A percentile compares a stretch with the other conserved stretches of the same genome.
Conservation (phyloP, 768 basidiomycete species). For the Leccinum incarnatum region DNA sequence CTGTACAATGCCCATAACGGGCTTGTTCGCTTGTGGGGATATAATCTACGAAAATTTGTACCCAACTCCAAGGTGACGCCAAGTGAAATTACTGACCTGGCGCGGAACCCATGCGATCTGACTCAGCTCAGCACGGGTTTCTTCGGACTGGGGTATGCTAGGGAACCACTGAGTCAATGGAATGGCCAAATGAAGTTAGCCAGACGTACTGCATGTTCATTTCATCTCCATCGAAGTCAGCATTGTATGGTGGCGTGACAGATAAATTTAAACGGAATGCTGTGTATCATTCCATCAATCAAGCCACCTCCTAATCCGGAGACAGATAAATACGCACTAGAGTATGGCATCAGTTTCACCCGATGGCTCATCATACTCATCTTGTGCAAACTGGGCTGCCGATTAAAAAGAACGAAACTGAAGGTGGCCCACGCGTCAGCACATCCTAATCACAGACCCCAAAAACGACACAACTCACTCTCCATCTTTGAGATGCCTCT, state of each 20-base stretch:
- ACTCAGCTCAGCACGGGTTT: constrained; percentile 95
- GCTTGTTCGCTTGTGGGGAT: constrained; percentile 99
- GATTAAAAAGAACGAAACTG: constrained; percentile 73
- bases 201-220: constrained; percentile 99
- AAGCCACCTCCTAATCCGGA: neutral
- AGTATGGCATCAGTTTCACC: constrained; percentile 96
- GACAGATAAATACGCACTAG: constrained; percentile 58
- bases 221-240: constrained; percentile 99
- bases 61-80: neutral
- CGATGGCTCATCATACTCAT: constrained; percentile 99
- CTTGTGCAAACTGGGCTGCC: constrained; percentile 97
- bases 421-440: constrained; percentile 3
- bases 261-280: constrained; percentile 98
- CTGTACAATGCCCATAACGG: constrained; percentile 99
- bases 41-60: constrained; percentile 65
- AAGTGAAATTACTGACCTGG: constrained; percentile 52
- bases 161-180: constrained; percentile 8
- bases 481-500: constrained; percentile 96
- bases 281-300: constrained; percentile 33
- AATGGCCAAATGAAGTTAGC: neutral
- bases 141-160: constrained; percentile 96
- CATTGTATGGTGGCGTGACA: constrained; percentile 98
- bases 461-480: constrained; percentile 63
- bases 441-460: neutral
- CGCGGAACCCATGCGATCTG: constrained; percentile 99